Base-by-base conservation (phyloP, 2,329 filamentous ascomycete genomes). In the Epichloe gansuensis region DNA sequence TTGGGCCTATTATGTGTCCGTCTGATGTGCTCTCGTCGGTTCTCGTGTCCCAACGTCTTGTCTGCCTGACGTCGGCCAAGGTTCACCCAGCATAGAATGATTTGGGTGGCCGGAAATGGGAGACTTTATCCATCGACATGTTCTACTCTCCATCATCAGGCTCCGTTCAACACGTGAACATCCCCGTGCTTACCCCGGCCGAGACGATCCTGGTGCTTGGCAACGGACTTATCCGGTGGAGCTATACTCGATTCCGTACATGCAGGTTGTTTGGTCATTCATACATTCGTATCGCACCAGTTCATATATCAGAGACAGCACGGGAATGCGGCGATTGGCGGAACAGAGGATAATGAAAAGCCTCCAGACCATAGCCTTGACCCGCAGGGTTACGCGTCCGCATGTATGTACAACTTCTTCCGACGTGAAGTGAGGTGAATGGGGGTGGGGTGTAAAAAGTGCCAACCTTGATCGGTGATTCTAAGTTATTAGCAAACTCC, bases 321-420 rank as follows among this genome's bases (percentile, higher is more conserved):
- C 31, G 3, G 21, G 12, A 11, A n/a, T 31, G n/a, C 44, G 31
- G 44, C 44, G 31, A 47, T 35, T 15, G 15, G 15, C 31, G 11
- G 27, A 47, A 8, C 8, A 8, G 11, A 25, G 34, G 7, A 31
- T 15, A 47, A 11, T 4, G 25, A 9, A 35, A 17, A 36, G n/a
- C 35, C 13, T 17, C 35, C 6, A 4, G n/a, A 4, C 46, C 35
- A 13, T 15, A 12, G 12, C 12, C 27, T n/a, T 11, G n/a, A 25
- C 46, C 12, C 25, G 21, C 21, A 12, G 35, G 42, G 36, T 34
- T 23, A 35, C 11, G 42, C 35, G 9, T 4, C 45, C 12, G 34
- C 40, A 38, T 38, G 51, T 36, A 23, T 43, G 51, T 36, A 51
- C 42, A 41, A 35, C 21, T 38, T 47, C 23, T 49, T 50, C 47